Evolutionary conservation across 2,329 filamentous ascomycete genomes (phyloP).

Genomic region (Penicillium brasilianum): DNA sequence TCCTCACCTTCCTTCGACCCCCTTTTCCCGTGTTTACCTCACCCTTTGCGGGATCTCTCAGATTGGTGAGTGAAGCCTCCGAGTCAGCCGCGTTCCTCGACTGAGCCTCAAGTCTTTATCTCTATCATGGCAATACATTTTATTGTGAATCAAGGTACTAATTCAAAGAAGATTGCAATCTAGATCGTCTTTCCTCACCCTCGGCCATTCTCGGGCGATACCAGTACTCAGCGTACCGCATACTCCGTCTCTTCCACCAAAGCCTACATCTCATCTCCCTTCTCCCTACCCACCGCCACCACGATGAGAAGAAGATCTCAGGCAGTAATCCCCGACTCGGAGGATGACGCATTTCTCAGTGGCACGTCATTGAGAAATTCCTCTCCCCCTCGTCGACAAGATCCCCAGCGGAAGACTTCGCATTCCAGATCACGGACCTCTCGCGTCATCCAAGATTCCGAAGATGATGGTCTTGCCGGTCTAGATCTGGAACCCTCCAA

Average conservation of each 20-base stretch:
- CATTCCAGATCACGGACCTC: constrained; percentile 22
- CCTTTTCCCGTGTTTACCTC: background rate
- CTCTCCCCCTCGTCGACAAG: constrained; percentile 17
- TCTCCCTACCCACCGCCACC: background rate
- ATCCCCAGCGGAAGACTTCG: constrained; percentile 18
- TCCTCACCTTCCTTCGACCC: background rate
- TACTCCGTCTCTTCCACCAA: background rate
- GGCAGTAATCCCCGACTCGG: constrained; percentile 27
- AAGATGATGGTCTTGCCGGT: constrained; percentile 23
- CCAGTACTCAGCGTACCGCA: background rate
- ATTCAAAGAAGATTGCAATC: background rate
- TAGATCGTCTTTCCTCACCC: background rate
- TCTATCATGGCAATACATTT: background rate
- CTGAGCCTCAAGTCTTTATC: background rate
- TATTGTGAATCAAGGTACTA: background rate
- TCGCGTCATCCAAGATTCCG: constrained; percentile 28
- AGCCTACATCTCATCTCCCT: background rate
- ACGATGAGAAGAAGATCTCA: constrained; percentile 24
- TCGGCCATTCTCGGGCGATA: background rate
- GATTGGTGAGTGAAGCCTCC: background rate
- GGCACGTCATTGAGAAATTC: constrained; percentile 25
- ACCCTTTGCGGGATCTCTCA: background rate
- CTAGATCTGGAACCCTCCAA: constrained; percentile 13
- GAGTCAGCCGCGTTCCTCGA: background rate
- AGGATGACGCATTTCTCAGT: constrained; percentile 23